Conservation (phyloP, 2,329 filamentous ascomycete species). For the Nigrospora sphaerica region DNA sequence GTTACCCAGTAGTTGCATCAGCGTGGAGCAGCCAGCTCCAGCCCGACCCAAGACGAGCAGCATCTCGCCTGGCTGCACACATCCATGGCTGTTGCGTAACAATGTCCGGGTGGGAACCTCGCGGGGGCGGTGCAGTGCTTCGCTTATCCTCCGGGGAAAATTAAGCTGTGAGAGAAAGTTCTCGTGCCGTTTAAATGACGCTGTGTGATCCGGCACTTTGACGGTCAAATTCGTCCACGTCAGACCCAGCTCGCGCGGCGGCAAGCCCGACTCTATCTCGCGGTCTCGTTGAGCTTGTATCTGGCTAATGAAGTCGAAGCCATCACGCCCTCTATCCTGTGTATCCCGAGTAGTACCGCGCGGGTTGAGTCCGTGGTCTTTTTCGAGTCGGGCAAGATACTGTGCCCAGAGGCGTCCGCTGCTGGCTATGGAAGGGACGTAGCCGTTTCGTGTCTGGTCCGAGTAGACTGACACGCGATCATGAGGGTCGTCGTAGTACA, state of each 20-base stretch:
- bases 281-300: conserved; percentile 5
- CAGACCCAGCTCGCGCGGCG: conserved; percentile 48
- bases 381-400: too few relatives aligned
- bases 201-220: conserved; percentile 40
- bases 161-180: conserved; percentile 55
- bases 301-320: too few relatives aligned
- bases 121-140: conserved; percentile 39
- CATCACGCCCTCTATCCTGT: too few relatives aligned
- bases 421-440: too few relatives aligned
- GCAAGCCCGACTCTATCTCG: conserved; percentile 37
- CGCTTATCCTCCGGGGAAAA: conserved; percentile 32
- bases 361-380: too few relatives aligned
- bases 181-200: conserved; percentile 58
- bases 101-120: conserved; percentile 36
- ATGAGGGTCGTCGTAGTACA: too few relatives aligned
- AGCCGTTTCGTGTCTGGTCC: too few relatives aligned
- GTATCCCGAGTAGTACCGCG: too few relatives aligned
- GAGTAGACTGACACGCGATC: too few relatives aligned
- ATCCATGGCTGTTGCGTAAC: conserved; percentile 3
- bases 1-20: conserved; percentile 38
- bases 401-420: too few relatives aligned
- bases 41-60: conserved; percentile 39
- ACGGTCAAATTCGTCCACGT: conserved; percentile 61
- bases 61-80: conserved; percentile 33
- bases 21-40: conserved; percentile 42